A percentile compares a stretch with the other conserved stretches of the same genome.
Conservation (phyloP, 495 filamentous ascomycete species). For the Thozetella sp. region DNA sequence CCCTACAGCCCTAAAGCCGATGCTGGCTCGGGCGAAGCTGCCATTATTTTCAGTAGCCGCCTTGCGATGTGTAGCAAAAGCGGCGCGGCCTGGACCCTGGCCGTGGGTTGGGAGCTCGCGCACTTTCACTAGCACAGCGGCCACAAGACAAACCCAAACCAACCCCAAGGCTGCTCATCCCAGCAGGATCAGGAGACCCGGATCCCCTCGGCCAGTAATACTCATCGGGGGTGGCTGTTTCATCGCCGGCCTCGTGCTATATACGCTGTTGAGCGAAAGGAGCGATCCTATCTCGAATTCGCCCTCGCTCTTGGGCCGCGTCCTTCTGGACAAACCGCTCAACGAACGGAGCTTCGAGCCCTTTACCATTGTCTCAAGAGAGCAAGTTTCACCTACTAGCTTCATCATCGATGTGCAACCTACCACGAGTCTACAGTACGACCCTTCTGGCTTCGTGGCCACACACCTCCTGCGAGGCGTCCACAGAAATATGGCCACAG, state of each 20-base stretch:
- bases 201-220: background rate
- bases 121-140: background rate
- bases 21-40: background rate
- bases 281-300: background rate
- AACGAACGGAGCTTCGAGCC: slow-evolving; percentile 58
- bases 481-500: background rate
- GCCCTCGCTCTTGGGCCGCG: background rate
- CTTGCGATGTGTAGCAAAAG: too few species aligned
- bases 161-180: background rate
- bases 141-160: background rate
- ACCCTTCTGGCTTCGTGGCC: slow-evolving; percentile 7
- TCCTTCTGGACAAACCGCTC: slow-evolving; percentile 24
- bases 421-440: slow-evolving; percentile 42
- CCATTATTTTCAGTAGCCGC: background rate
- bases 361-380: slow-evolving; percentile 63
- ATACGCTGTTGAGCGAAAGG: slow-evolving; percentile 2
- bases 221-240: background rate
- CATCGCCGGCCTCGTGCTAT: background rate
- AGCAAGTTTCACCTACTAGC: slow-evolving; percentile 73
- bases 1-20: background rate
- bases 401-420: slow-evolving; percentile 73
- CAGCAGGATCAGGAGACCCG: too few species aligned
- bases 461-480: slow-evolving; percentile 3
- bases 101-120: background rate
- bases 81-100: background rate